Base-by-base conservation (phyloP, 31 red algal species). In the Asparagopsis taxiformis region DNA sequence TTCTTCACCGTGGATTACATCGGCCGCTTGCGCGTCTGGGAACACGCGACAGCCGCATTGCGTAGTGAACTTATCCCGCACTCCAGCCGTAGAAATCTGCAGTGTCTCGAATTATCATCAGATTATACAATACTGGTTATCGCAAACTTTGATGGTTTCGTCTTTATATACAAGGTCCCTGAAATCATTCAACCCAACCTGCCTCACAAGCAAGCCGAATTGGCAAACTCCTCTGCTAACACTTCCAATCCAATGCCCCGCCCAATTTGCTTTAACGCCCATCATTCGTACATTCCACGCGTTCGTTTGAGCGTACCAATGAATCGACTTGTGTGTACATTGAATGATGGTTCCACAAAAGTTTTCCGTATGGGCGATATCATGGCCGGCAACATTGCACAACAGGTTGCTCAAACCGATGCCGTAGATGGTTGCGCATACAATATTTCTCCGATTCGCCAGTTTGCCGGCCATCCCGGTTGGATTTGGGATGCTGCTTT, bases 401-500 rank as follows among this genome's bases (percentile, higher is more conserved):
- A 59, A 32, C 33, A 59, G 36, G 3, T 37, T 34, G 59, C 58
- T 65, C 2, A 10, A 6, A 3, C 46, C 25, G 34, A 28, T 25
- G 33, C 46, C 16, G 46, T 11, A 3, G 74, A 79, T 31, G 74
- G n/a, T n/a, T n/a, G n/a, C n/a, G n/a, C n/a, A n/a, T n/a, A 79
- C 7, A 44, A 50, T 67, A 54, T 28, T 55, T 56, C 46, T 44
- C 74, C 74, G 10, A 35, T 79, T 24, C 57, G 74, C 43, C 59
- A 79, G 25, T 59, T 70, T 36, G 43, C 63, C 17, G 55, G 32
- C 39, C 77, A 65, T 50, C 65, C 65, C 32, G 77, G 77, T 54
- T 82, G 63, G 63, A 60, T 82, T 23, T 82, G 77, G 77, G 77
- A 82, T 49, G 77, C 54, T 0, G 63, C 65, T 43, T 82, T 70